Conservation (phyloP, 176 grass and related monocot genomes). For the Oryza punctata region DNA sequence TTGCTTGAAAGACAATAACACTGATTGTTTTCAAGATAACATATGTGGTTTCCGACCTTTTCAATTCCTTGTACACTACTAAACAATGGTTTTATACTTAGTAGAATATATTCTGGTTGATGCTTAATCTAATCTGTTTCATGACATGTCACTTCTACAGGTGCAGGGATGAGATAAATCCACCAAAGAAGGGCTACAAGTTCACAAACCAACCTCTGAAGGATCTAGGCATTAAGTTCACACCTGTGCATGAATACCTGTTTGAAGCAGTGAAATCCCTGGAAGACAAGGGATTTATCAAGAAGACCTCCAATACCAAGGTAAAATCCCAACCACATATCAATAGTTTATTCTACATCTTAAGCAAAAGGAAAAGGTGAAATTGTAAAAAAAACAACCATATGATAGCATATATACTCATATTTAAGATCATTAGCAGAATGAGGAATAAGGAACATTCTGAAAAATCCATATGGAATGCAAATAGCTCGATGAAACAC, state of each 20-base stretch:
- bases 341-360: background rate
- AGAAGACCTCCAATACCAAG: slow-evolving; percentile 11
- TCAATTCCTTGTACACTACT: background rate
- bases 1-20: background rate
- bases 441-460: background rate
- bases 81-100: background rate
- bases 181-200: slow-evolving; percentile 54
- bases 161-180: slow-evolving; percentile 55
- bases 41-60: background rate
- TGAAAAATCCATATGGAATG: background rate
- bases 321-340: slow-evolving; percentile 11
- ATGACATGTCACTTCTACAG: slow-evolving; percentile 8
- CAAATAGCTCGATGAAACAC: background rate
- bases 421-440: background rate
- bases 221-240: slow-evolving; percentile 56
- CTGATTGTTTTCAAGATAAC: background rate
- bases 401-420: background rate
- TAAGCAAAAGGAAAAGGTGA: background rate
- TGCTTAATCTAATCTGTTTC: background rate
- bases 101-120: background rate
- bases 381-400: background rate
- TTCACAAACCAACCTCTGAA: slow-evolving; percentile 60
- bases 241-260: slow-evolving; percentile 46
- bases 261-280: slow-evolving; percentile 49
- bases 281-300: slow-evolving; percentile 54